Conservation (phyloP, 306 rosid genomes). For the Sphenostylis stenocarpa region DNA sequence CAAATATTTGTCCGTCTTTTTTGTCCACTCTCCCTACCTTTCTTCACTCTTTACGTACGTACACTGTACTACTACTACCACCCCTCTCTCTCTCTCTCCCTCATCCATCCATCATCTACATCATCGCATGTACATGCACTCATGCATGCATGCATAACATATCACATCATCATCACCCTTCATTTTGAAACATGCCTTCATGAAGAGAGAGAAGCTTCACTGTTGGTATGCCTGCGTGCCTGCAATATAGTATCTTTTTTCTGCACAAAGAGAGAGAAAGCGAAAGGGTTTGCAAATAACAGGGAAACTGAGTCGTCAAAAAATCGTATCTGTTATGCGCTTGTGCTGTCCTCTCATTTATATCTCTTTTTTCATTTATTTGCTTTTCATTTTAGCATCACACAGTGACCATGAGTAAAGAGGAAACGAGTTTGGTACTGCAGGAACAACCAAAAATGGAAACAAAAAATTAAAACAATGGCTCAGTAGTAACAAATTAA, state of each 20-base stretch:
- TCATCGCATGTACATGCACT: background rate
- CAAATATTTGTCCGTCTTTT: constrained; percentile 20
- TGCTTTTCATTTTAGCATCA: background rate
- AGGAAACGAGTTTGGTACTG: background rate
- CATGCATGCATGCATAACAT: constrained; percentile 6
- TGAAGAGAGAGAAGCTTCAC: constrained; percentile 17
- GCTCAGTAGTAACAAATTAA: constrained; percentile 1
- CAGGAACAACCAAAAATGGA: background rate
- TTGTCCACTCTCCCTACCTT: background rate
- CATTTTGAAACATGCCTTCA: background rate
- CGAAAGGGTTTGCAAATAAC: background rate
- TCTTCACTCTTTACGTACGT: background rate
- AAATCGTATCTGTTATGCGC: constrained; percentile 18
- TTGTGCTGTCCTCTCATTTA: constrained; percentile 38
- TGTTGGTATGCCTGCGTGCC: constrained; percentile 9
- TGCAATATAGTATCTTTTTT: constrained; percentile 20
- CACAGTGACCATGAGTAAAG: background rate
- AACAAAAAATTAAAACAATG: background rate
- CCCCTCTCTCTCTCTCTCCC: background rate
- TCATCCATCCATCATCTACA: background rate
- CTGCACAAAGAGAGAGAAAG: background rate
- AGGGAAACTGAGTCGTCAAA: constrained; percentile 34
- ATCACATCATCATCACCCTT: background rate
- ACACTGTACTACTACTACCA: background rate
- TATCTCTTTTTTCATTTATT: background rate